Percentiles rank a stretch among this genome's conserved stretches.
Evolutionary conservation across 2,329 filamentous ascomycete species (phyloP).

Genomic region (Aureobasidium vineae): DNA sequence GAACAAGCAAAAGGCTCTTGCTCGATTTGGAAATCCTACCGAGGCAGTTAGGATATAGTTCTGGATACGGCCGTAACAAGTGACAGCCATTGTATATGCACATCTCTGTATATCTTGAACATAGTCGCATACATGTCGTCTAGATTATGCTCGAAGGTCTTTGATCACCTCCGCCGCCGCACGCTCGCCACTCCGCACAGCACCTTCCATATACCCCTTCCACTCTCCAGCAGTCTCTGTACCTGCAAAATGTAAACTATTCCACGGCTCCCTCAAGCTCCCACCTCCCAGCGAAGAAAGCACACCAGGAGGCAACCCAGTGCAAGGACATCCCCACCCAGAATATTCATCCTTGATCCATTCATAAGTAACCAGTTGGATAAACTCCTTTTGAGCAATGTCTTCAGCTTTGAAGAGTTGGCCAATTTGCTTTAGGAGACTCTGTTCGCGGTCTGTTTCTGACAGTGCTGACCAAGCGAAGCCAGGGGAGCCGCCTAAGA

Average conservation of each 20-base stretch:
- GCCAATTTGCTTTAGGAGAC: slow-evolving; percentile 10
- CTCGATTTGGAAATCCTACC: not conserved
- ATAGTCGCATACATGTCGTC: too few species aligned
- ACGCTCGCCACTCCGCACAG: slow-evolving; percentile 51
- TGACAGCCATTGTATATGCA: not conserved
- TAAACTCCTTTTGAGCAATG: slow-evolving; percentile 3
- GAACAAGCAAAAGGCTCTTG: not conserved
- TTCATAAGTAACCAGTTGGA: slow-evolving; percentile 31
- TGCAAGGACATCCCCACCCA: slow-evolving; percentile 16
- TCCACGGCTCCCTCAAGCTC: slow-evolving; percentile 28
- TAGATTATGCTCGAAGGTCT: slow-evolving; percentile 3
- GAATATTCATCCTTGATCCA: slow-evolving; percentile 34
- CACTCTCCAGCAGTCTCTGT: slow-evolving; percentile 55
- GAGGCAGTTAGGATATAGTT: not conserved
- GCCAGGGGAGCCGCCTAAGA: slow-evolving; percentile 23
- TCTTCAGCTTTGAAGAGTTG: slow-evolving; percentile 3
- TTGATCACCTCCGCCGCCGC: slow-evolving; percentile 49
- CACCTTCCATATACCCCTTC: slow-evolving; percentile 61
- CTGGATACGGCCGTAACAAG: not conserved
- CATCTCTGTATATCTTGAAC: too few species aligned
- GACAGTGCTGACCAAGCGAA: slow-evolving; percentile 26
- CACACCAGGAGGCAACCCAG: slow-evolving; percentile 10
- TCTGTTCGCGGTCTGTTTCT: not conserved
- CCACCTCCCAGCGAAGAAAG: slow-evolving; percentile 27
- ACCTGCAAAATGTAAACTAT: slow-evolving; percentile 54